phyloP scores from a whole-genome alignment of 1,284 basidiomycete genomes.

The Trichosporon coremiiforme region DNA sequence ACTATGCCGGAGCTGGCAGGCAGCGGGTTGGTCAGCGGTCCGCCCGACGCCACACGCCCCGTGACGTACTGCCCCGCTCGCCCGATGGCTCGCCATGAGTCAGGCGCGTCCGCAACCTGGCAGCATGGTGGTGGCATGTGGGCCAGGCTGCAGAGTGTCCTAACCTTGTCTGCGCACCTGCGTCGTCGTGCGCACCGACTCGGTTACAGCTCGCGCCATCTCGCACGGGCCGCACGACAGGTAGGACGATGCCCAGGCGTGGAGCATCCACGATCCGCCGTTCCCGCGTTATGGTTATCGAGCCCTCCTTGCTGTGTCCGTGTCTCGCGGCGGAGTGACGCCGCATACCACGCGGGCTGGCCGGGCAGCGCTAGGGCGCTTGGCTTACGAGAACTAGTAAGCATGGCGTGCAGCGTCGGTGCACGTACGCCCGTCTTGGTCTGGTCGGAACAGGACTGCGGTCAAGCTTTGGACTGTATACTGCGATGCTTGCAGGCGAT shows the following conservation, averaged over 20 bases:
- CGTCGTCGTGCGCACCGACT: background rate
- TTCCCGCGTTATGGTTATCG: background rate
- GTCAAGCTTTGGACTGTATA: no score
- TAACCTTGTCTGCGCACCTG: background rate
- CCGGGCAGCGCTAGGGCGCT: background rate
- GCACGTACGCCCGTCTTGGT: no score
- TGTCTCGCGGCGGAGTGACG: background rate
- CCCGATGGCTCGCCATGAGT: background rate
- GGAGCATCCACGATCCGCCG: slow-evolving; percentile 1
- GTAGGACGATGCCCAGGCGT: background rate
- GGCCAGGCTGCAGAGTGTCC: no score
- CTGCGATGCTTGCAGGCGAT: background rate
- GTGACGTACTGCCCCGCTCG: background rate
- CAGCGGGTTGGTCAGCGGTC: background rate
- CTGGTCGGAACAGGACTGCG: no score
- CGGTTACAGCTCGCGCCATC: background rate
- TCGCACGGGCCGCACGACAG: background rate
- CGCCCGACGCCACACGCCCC: slow-evolving; percentile 4
- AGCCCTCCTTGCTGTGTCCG: background rate
- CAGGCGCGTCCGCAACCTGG: background rate
- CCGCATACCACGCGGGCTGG: background rate
- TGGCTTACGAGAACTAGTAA: background rate
- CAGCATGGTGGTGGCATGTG: background rate
- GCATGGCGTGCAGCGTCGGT: background rate
- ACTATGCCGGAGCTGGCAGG: background rate